Evolutionary conservation across 306 rosid genomes (phyloP).

Genomic region (Dalbergia cultrata): DNA sequence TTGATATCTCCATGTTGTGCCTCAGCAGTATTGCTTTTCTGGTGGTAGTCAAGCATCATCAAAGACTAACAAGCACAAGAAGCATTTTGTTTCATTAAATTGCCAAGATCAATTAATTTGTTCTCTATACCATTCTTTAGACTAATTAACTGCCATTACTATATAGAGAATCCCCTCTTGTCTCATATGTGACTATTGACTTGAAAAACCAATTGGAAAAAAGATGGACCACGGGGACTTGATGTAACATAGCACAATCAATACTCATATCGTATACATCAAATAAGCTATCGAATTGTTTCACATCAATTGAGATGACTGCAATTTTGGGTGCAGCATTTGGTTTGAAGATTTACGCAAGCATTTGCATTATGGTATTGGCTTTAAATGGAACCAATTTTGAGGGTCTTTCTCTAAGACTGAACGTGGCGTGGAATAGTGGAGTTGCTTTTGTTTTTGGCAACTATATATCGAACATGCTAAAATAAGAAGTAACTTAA

Average conservation of each 20-base stretch:
- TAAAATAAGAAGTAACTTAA: no score
- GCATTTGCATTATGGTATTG: background rate
- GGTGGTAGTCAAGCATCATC: conserved; percentile 44
- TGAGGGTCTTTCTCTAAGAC: background rate
- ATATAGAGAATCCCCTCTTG: conserved; percentile 33
- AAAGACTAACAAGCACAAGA: conserved; percentile 43
- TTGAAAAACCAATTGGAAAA: background rate
- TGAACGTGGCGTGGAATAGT: background rate
- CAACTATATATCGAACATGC: background rate
- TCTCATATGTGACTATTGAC: conserved; percentile 35
- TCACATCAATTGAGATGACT: background rate
- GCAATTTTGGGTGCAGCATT: background rate
- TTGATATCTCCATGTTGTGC: conserved; percentile 46
- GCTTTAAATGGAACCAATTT: background rate
- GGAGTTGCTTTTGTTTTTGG: background rate
- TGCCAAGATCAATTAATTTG: conserved; percentile 24
- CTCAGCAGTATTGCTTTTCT: conserved; percentile 33
- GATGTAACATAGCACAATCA: background rate
- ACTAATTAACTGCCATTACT: conserved; percentile 35
- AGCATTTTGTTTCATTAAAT: conserved; percentile 32
- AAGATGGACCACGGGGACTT: background rate
- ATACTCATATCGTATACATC: background rate
- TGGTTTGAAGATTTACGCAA: background rate
- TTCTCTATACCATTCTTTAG: conserved; percentile 43
- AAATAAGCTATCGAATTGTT: background rate